Percentiles rank a stretch among this genome's conserved stretches.
Evolutionary conservation across 441 rosid genomes (phyloP).

Genomic region (Aquilaria agallochum): DNA sequence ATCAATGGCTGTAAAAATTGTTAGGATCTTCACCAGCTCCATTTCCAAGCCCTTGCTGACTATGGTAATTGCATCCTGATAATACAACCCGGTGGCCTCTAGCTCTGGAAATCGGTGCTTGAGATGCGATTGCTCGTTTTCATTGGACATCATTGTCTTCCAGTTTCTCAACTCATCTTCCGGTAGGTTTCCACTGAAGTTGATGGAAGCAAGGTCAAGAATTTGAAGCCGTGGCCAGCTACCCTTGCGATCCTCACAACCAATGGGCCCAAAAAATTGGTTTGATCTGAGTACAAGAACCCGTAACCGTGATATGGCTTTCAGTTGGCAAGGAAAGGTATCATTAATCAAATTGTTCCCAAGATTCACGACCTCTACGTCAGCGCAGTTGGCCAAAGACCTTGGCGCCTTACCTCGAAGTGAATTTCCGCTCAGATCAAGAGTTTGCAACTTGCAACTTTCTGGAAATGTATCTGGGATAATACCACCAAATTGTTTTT

Average conservation of each 20-base stretch:
- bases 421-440: conserved; percentile 18
- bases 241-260: conserved; percentile 16
- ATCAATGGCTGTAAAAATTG: conserved; percentile 36
- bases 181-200: conserved; percentile 25
- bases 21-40: conserved; percentile 43
- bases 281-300: conserved; percentile 35
- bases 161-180: conserved; percentile 22
- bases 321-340: conserved; percentile 27
- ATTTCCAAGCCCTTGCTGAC: conserved; percentile 44
- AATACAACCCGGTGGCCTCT: background rate
- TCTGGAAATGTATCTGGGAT: conserved; percentile 4
- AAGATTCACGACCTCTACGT: conserved; percentile 27
- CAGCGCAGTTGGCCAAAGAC: conserved; percentile 24
- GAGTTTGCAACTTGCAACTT: conserved; percentile 14
- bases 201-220: conserved; percentile 53
- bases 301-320: conserved; percentile 16
- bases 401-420: conserved; percentile 20
- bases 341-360: conserved; percentile 30
- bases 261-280: conserved; percentile 28
- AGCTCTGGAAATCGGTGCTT: conserved; percentile 7
- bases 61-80: conserved; percentile 37
- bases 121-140: conserved; percentile 2
- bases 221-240: conserved; percentile 55
- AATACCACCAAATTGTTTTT: conserved; percentile 13
- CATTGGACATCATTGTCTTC: conserved; percentile 36